Base-by-base conservation (phyloP, 2,329 filamentous ascomycete species). In the Lanzia echinophila region DNA sequence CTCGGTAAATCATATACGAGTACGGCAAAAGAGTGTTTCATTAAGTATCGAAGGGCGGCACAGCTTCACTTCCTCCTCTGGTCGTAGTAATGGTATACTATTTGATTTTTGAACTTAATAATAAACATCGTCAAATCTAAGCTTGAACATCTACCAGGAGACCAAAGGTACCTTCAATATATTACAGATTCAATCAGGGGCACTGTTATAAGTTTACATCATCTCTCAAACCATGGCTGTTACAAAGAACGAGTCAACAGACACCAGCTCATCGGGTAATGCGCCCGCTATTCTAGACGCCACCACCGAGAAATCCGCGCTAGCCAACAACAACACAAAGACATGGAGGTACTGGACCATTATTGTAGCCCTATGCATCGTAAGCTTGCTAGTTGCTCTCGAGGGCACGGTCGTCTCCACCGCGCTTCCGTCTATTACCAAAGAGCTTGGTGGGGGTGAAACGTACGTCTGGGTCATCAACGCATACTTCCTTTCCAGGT, bases 391-490 rank as follows among this genome's bases (percentile, higher is more conserved):
- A 6, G 45, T 38, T 12, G 50, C 55, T 15, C 50, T 60, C 13
- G 59, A 62, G 19, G 42, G 24, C n/a, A 57, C 59, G 5, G 41
- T 60, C 20, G 13, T 56, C 8, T 56, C 56, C 7, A 63, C 56
- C 11, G 52, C 56, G 22, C 38, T 63, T 3, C 61, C 58, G 17
- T 55, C 55, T 3, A 62, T 63, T 19, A 47, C 55, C 13, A 11
- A 48, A 10, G 54, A 59, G 15, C 45, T 63, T 11, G 39, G 49
- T 19, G 45, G 19, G 11, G 46, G 43, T 2, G 38, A 50, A 12
- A 24, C 19, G 8, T 63, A 60, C 33, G 39, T 58, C 8, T 62
- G 58, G 57, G 34, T 47, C 11, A 38, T 56, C 13, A 61, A 62
- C 24, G 45, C 46, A n/a, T 58, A 48, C 15, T 58, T 60, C 45